Percentiles rank a stretch among this genome's conserved stretches.
phyloP scores from a whole-genome alignment of 768 basidiomycete species.

The Kwoniella sp. region DNA sequence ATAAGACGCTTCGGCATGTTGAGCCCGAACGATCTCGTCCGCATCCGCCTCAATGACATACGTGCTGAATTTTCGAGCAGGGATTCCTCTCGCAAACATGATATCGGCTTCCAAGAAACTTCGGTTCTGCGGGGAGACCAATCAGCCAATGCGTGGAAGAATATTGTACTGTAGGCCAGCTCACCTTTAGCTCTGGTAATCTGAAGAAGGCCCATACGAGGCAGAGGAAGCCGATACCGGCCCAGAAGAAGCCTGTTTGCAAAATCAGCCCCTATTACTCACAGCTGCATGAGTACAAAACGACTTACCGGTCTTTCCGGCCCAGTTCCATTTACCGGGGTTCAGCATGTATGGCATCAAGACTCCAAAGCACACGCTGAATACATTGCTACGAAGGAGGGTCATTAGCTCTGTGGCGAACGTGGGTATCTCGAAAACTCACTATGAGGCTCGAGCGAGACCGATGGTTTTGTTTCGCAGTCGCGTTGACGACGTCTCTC shows the following conservation, averaged over 20 bases:
- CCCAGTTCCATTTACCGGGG: slow-evolving; percentile 35
- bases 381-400: slow-evolving; percentile 13
- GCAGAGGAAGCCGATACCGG: slow-evolving; percentile 26
- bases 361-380: slow-evolving; percentile 27
- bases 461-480: slow-evolving; percentile 50
- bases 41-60: slow-evolving; percentile 42
- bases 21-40: slow-evolving; percentile 25
- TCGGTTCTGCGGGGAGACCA: slow-evolving; percentile 8
- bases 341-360: slow-evolving; percentile 43
- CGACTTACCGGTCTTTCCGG: slow-evolving; percentile 37
- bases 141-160: neutral
- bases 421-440: slow-evolving; percentile 25
- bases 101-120: slow-evolving; percentile 48
- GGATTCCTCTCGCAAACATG: slow-evolving; percentile 47
- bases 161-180: neutral
- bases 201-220: slow-evolving; percentile 44
- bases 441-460: slow-evolving; percentile 50
- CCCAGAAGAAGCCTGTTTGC: slow-evolving; percentile 42
- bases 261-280: neutral
- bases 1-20: neutral
- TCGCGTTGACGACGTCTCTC: slow-evolving; percentile 44
- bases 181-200: slow-evolving; percentile 33
- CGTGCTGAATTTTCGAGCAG: slow-evolving; percentile 46
- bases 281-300: neutral
- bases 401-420: slow-evolving; percentile 27